Percentiles rank a stretch among this genome's conserved stretches.
phyloP scores from a whole-genome alignment of 139 green algal genomes.

The Chlamydomonas asymmetrica region DNA sequence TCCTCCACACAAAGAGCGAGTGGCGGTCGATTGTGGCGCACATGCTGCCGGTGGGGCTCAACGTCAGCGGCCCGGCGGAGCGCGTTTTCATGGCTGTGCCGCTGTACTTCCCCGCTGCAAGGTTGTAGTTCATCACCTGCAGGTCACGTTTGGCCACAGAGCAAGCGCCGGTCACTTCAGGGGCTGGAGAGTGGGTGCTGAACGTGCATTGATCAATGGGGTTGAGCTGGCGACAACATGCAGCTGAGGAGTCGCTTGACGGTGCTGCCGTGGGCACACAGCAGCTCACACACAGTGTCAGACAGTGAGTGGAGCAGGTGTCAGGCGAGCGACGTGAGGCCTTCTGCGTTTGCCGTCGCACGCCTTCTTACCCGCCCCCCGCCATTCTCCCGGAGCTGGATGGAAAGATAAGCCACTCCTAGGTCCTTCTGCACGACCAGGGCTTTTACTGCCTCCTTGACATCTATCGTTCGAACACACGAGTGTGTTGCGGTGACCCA shows the following conservation, averaged over 20 bases:
- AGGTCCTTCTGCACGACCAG: constrained; percentile 32
- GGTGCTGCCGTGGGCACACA: too few species aligned
- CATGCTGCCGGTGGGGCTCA: constrained; percentile 36
- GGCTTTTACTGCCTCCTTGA: too few species aligned
- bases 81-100: constrained; percentile 42
- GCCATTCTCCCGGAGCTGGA: constrained; percentile 12
- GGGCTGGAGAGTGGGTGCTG: too few species aligned
- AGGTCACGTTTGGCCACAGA: not conserved
- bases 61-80: constrained; percentile 27
- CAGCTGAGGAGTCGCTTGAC: too few species aligned
- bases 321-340: too few species aligned
- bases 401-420: constrained; percentile 28
- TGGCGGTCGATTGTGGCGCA: constrained; percentile 62
- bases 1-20: constrained; percentile 65
- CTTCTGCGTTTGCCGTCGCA: not conserved
- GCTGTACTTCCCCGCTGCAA: constrained; percentile 21
- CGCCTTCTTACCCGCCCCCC: constrained; percentile 9
- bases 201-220: too few species aligned
- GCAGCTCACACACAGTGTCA: too few species aligned
- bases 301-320: too few species aligned
- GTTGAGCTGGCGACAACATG: too few species aligned
- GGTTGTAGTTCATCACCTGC: constrained; percentile 32
- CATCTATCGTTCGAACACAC: too few species aligned
- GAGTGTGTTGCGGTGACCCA: too few species aligned
- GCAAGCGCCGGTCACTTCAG: not conserved